Conservation (phyloP, 164 flowering plant genomes). For the Platanus orientalis region DNA sequence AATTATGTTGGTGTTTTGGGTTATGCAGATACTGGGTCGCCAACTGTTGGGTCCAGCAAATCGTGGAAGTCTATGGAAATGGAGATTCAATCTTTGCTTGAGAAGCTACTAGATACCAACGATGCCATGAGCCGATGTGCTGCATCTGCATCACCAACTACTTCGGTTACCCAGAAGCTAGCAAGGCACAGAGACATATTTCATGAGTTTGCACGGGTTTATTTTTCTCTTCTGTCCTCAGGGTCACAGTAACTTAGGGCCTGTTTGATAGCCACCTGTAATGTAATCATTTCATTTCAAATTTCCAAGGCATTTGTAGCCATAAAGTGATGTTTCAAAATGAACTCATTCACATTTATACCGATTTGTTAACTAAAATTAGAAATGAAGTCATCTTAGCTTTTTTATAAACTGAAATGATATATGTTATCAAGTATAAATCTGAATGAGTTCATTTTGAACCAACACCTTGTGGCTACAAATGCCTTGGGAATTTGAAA, state of each 20-base stretch:
- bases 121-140: conserved; percentile 98
- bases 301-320: too few species aligned
- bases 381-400: too few species aligned
- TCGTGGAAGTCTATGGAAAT: conserved; percentile 99
- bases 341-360: too few species aligned
- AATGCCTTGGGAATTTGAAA: too few species aligned
- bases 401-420: too few species aligned
- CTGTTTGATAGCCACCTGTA: too few species aligned
- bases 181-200: conserved; percentile 97
- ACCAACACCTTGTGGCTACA: too few species aligned
- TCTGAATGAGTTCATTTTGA: too few species aligned
- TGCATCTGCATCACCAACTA: conserved; percentile 79
- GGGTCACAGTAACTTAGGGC: neutral
- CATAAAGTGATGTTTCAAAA: too few species aligned
- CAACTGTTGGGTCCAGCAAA: conserved; percentile 73
- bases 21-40: conserved; percentile 73
- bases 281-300: too few species aligned
- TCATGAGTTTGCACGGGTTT: conserved; percentile 93
- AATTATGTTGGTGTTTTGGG: conserved; percentile 32
- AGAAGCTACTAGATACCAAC: conserved; percentile 79
- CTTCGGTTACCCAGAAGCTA: conserved; percentile 85
- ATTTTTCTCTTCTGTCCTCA: neutral
- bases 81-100: conserved; percentile 93
- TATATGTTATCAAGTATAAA: too few species aligned
- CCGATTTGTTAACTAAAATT: too few species aligned